Percentiles rank a stretch among this genome's conserved stretches.
Conservation (phyloP, 2,329 filamentous ascomycete species). For the Zasmidium cellare region DNA sequence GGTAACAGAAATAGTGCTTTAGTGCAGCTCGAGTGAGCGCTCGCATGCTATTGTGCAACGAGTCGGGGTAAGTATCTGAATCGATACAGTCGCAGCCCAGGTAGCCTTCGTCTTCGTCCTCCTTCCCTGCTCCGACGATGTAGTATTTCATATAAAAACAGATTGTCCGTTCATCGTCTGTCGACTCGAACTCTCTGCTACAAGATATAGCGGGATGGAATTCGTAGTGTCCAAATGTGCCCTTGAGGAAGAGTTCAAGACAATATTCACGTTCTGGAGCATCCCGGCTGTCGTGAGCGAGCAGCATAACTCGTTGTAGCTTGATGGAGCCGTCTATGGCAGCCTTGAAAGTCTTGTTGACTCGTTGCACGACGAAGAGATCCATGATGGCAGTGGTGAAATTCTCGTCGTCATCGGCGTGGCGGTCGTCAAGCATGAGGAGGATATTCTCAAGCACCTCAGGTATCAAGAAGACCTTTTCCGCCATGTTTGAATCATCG, state of each 20-base stretch:
- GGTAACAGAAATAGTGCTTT: too few relatives aligned
- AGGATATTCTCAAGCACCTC: conserved; percentile 7
- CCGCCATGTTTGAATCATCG: not conserved
- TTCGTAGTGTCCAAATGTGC: not conserved
- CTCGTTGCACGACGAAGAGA: conserved; percentile 4
- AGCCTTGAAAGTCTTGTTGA: conserved; percentile 2
- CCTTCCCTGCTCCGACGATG: too few relatives aligned
- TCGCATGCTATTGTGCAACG: too few relatives aligned
- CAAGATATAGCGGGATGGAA: too few relatives aligned
- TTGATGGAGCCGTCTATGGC: not conserved
- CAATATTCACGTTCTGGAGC: not conserved
- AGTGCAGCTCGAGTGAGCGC: too few relatives aligned
- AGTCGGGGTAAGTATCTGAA: too few relatives aligned
- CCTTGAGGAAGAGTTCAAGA: not conserved
- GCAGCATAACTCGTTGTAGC: conserved; percentile 1
- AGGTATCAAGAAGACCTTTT: not conserved
- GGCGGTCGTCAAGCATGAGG: not conserved
- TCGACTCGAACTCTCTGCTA: too few relatives aligned
- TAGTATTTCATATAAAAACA: too few relatives aligned
- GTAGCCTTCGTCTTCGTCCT: too few relatives aligned
- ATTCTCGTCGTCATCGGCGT: not conserved
- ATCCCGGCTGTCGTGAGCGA: not conserved
- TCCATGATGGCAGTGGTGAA: not conserved
- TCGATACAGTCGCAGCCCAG: too few relatives aligned
- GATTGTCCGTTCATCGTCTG: too few relatives aligned